Base-by-base conservation (phyloP, 768 basidiomycete species). In the Multifurca ochricompacta region DNA sequence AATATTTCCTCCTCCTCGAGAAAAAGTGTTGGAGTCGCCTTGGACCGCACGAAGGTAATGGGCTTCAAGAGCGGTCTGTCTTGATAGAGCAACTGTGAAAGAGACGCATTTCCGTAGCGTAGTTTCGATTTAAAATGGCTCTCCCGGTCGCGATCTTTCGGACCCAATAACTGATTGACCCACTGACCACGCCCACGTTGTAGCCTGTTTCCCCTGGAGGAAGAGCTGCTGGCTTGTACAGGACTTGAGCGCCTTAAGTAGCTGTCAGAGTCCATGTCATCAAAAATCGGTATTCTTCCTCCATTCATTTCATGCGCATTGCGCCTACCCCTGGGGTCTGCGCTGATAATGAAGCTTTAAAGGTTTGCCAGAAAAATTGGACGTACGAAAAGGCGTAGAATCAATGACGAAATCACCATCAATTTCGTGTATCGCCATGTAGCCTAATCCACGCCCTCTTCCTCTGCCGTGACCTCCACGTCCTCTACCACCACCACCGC, bases 51-150 rank as follows among this genome's bases (percentile, higher is more conserved):
- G 59, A 91, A 91, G 11, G 69, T 68, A 59, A 91, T 70, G 0
- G 87, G 88, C n/a, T 73, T 71, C 16, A 90, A 71, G 0, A 81
- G 70, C 1, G 85, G 86, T 27, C 87, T 70, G 35, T 80, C 77
- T 23, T 75, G 68, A 54, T 77, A 73, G 7, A 86, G 69, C 39
- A 83, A 62, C 21, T 71, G 74, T 1, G 84, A 85, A 16, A 85
- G 68, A 4, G 82, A 71, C 2, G 75, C 74, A 3, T 74, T 74
- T 42, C 75, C 72, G n/a, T 66, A 62, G 10, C 69, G 65, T 18
- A 69, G 58, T 61, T 68, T 72, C 32, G 66, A 67, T 10, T 47
- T 31, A 1, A 64, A 32, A 21, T 59, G 56, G 11, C 53, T 51
- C 13, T 63, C 65, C 9, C 68, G 65, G 21, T 39, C 32, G 10